Evolutionary conservation across 108 stramenopile species (phyloP).

Genomic region (Pseudonitzschia multistriata): DNA sequence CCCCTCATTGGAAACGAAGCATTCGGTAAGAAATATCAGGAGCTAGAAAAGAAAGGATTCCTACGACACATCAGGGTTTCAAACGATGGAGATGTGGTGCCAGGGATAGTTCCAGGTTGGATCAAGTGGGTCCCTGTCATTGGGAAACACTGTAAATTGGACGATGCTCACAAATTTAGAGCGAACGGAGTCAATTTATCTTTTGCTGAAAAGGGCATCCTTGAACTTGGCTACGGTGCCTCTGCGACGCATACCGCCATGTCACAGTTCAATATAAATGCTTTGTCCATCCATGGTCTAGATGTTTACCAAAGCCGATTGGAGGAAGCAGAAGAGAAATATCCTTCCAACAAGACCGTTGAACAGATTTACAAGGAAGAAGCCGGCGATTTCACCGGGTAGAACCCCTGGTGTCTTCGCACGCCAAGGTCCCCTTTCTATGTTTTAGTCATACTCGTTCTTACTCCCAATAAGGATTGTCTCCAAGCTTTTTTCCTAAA

Average conservation of each 20-base stretch:
- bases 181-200: neutral
- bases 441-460: too few relatives aligned
- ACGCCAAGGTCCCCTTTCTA: too few relatives aligned
- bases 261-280: too few relatives aligned
- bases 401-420: neutral
- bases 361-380: neutral
- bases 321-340: neutral
- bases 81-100: constrained; percentile 37
- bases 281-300: neutral
- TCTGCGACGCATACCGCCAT: too few relatives aligned
- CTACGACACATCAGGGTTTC: constrained; percentile 50
- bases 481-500: too few relatives aligned
- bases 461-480: too few relatives aligned
- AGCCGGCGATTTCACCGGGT: neutral
- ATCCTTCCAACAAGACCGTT: neutral
- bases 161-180: neutral
- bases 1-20: constrained; percentile 38
- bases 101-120: neutral
- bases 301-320: neutral
- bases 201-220: too few relatives aligned
- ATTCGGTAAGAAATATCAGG: neutral
- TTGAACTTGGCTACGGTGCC: too few relatives aligned
- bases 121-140: neutral
- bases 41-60: constrained; percentile 47
- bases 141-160: neutral